A percentile compares a stretch with the other conserved stretches of the same genome.
phyloP scores from a whole-genome alignment of 345 rosid genomes.

The Syzygium grande region DNA sequence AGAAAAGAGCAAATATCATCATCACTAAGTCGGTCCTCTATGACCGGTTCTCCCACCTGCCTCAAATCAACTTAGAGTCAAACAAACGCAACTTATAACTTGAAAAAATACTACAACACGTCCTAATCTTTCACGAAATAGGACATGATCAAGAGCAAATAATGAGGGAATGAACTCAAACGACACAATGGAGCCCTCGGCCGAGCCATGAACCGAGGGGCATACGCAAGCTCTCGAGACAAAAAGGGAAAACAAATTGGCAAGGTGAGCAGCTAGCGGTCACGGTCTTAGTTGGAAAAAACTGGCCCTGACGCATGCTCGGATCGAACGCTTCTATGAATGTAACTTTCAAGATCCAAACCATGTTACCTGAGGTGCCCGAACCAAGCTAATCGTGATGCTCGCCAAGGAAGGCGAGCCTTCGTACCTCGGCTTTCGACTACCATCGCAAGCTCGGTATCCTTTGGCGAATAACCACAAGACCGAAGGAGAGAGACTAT shows the following conservation, averaged over 20 bases:
- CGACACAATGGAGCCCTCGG: background rate
- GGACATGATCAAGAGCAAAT: background rate
- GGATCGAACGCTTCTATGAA: background rate
- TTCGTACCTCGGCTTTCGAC: background rate
- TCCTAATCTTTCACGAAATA: background rate
- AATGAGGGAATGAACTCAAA: background rate
- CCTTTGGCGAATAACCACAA: background rate
- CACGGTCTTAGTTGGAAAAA: background rate
- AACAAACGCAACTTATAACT: background rate
- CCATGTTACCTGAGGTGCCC: background rate
- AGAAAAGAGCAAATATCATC: background rate
- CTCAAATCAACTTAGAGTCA: background rate
- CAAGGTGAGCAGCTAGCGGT: background rate
- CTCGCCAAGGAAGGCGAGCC: background rate
- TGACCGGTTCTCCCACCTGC: background rate
- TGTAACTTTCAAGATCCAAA: background rate
- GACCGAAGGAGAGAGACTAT: background rate
- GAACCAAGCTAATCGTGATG: background rate
- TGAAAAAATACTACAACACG: background rate
- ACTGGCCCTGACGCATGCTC: background rate
- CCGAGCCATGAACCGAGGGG: rapidly evolving
- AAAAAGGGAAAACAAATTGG: background rate
- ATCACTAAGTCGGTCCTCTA: background rate
- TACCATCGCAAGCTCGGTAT: background rate
- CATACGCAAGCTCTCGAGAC: background rate